phyloP scores from a whole-genome alignment of 2,329 filamentous ascomycete species.

The Ophiosphaerella herpotricha region DNA sequence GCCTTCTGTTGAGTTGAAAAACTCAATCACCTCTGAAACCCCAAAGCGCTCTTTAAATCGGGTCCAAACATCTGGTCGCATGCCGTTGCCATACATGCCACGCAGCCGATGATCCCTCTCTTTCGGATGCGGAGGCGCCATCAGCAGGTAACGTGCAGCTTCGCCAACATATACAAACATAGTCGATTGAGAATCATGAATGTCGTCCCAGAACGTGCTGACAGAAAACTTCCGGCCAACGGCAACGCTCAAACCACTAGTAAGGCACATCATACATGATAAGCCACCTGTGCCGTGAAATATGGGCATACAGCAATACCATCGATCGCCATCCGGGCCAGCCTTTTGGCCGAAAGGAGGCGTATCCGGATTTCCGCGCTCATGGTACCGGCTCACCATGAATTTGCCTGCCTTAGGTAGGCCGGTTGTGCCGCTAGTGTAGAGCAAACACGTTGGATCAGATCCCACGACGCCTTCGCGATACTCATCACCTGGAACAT shows the following conservation, averaged over 20 bases:
- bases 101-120: constrained; percentile 64
- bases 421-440: constrained; percentile 76
- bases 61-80: constrained; percentile 70
- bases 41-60: constrained; percentile 66
- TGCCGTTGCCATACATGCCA: constrained; percentile 67
- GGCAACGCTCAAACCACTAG: constrained; percentile 55
- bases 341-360: constrained; percentile 39
- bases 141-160: constrained; percentile 72
- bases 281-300: constrained; percentile 76
- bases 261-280: constrained; percentile 56
- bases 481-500: constrained; percentile 58
- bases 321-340: constrained; percentile 58
- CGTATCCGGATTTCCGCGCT: constrained; percentile 42
- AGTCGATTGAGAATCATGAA: constrained; percentile 68
- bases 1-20: constrained; percentile 78
- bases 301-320: constrained; percentile 76
- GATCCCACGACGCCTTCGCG: constrained; percentile 56
- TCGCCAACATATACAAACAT: constrained; percentile 79
- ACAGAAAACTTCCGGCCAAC: constrained; percentile 69
- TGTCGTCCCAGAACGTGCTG: constrained; percentile 71
- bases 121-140: constrained; percentile 64
- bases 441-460: constrained; percentile 67
- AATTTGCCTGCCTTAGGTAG: constrained; percentile 62
- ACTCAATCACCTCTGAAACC: constrained; percentile 67
- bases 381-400: constrained; percentile 33